Base-by-base conservation (phyloP, 495 filamentous ascomycete species). In the Clohesyomyces aquaticus region DNA sequence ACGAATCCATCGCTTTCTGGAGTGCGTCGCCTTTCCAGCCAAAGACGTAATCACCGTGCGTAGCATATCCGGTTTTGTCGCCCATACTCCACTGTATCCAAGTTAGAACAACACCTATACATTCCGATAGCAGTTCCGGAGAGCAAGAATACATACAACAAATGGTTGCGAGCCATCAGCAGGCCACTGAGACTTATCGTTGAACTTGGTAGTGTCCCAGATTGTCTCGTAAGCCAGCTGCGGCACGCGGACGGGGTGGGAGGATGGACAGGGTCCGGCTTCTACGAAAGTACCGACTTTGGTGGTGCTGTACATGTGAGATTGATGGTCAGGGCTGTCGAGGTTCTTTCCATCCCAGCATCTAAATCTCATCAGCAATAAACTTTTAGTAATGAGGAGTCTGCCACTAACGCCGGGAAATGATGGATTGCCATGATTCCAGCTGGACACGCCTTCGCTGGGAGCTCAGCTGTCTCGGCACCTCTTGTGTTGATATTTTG, bases 351-450 rank as follows among this genome's bases (percentile, higher is more conserved):
- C 65, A 25, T 67, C 53, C 65, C 65, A 67, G 65, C 65, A 67
- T 35, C 57, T 71, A 43, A 3, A 25, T 22, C 14, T 28, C 1
- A 14, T 65, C 25, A 65, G 61, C 43, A 55, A 42, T 1, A 2
- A 4, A 10, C 14, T 16, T 12, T 16, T 4, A 16, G n/a, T 52
- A 77, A 76, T 63, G 58, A 74, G 65, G 78, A 76, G 49, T 79
- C 74, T 2, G 75, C 75, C 77, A 72, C 75, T 70, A n/a, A 80
- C 77, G 77, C 68, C n/a, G 80, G 80, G 63, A 82, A 83, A 69
- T 82, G 80, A 66, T 82, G 80, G 14, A 78, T 77, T 0, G 77
- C 74, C 71, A 82, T 80, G 70, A 83, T 78, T 46, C 79, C 79
- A 51, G 64, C 79, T 35, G 67, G 70, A 71, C 80, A 82, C 1